A percentile compares a stretch with the other conserved stretches of the same genome.
phyloP scores from a whole-genome alignment of 257 asterid genomes.

The Scutellaria galericulata region DNA sequence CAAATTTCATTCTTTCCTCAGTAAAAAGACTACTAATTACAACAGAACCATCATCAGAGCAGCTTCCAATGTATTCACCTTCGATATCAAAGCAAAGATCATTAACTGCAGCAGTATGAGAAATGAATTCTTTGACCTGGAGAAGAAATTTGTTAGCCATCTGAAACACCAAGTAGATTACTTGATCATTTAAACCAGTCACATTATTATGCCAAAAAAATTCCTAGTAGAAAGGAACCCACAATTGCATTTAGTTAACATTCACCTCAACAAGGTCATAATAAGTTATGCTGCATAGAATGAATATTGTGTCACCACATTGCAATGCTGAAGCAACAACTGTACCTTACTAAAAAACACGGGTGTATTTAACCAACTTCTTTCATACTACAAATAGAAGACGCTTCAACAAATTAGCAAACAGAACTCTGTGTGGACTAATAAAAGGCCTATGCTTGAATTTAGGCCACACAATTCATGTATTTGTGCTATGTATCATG shows the following conservation, averaged over 20 bases:
- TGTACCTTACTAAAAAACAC: not conserved
- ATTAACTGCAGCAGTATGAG: slow-evolving; percentile 94
- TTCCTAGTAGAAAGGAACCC: slow-evolving; percentile 9
- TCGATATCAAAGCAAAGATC: slow-evolving; percentile 92
- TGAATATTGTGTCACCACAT: slow-evolving; percentile 18
- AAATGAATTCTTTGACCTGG: slow-evolving; percentile 85
- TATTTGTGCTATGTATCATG: too few relatives aligned
- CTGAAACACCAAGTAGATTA: slow-evolving; percentile 22
- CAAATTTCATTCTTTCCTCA: slow-evolving; percentile 88
- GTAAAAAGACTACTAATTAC: slow-evolving; percentile 87
- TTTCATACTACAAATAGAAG: not conserved
- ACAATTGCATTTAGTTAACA: not conserved
- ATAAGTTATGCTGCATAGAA: slow-evolving; percentile 16
- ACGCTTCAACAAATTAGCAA: slow-evolving; percentile 6
- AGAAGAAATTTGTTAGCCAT: slow-evolving; percentile 39
- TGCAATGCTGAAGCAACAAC: slow-evolving; percentile 1
- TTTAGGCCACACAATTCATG: too few relatives aligned
- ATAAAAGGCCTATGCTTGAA: not conserved
- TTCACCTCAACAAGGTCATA: slow-evolving; percentile 21
- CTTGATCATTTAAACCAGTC: slow-evolving; percentile 23
- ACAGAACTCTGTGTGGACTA: not conserved
- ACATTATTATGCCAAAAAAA: slow-evolving; percentile 23
- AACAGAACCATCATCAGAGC: slow-evolving; percentile 99
- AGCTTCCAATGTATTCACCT: slow-evolving; percentile 98
- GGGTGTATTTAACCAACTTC: not conserved